Percentiles rank a stretch among this genome's conserved stretches.
Evolutionary conservation across 371 early-diverging fungal genomes (phyloP).

Genomic region (Lichtheimia ornata): DNA sequence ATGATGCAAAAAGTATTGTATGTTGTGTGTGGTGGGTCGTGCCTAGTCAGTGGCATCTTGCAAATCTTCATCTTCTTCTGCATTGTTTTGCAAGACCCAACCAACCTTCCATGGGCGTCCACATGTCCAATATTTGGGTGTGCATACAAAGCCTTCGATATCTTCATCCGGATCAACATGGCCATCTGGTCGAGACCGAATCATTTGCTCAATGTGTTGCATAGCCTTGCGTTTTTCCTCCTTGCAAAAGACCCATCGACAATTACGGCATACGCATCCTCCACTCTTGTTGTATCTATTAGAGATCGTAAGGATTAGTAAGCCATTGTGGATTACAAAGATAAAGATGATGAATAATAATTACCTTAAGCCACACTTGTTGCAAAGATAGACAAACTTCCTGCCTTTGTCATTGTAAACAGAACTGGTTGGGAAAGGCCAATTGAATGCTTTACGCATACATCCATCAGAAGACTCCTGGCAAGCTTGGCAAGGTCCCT

Average conservation of each 20-base stretch:
- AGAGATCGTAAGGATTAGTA: neutral
- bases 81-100: slow-evolving; percentile 40
- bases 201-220: slow-evolving; percentile 45
- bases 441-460: slow-evolving; percentile 53
- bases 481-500: slow-evolving; percentile 53
- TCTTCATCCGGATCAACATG: slow-evolving; percentile 42
- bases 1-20: neutral
- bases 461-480: slow-evolving; percentile 48
- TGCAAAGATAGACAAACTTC: slow-evolving; percentile 51
- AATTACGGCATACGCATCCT: slow-evolving; percentile 46
- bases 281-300: slow-evolving; percentile 48
- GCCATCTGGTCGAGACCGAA: slow-evolving; percentile 38
- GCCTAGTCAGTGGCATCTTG: slow-evolving; percentile 4
- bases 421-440: slow-evolving; percentile 42
- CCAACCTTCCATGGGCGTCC: slow-evolving; percentile 49
- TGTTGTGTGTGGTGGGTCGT: neutral
- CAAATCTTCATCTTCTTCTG: slow-evolving; percentile 20
- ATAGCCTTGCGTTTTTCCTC: slow-evolving; percentile 52
- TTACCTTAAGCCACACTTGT: slow-evolving; percentile 52
- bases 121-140: slow-evolving; percentile 50
- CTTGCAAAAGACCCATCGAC: slow-evolving; percentile 54
- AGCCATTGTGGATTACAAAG: too few species aligned
- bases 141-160: slow-evolving; percentile 47
- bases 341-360: neutral
- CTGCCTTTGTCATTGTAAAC: slow-evolving; percentile 42